Evolutionary conservation across 2,329 filamentous ascomycete genomes (phyloP).

Genomic region (Westerdykella sp.): DNA sequence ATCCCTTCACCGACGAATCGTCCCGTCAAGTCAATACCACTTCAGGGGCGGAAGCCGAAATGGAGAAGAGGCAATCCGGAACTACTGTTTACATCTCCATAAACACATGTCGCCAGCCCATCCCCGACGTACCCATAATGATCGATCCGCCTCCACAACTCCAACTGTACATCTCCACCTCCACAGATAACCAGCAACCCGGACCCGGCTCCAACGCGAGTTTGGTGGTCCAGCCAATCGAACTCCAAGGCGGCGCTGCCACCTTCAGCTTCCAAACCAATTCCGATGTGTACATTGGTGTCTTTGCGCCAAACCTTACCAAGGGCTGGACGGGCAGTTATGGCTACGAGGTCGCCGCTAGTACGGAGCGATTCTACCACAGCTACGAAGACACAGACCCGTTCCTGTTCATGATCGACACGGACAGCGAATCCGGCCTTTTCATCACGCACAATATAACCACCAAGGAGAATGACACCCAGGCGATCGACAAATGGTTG

Average conservation of each 20-base stretch:
- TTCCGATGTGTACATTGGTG: constrained; percentile 66
- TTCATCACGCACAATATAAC: constrained; percentile 73
- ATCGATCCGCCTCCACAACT: constrained; percentile 56
- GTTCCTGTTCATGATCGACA: constrained; percentile 74
- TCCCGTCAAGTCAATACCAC: not conserved
- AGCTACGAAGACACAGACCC: constrained; percentile 52
- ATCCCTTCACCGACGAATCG: constrained; percentile 7
- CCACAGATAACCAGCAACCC: constrained; percentile 56
- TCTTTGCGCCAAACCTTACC: constrained; percentile 63
- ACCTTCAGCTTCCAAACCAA: constrained; percentile 57
- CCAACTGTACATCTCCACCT: constrained; percentile 68
- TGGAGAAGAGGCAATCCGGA: constrained; percentile 22
- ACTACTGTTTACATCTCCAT: constrained; percentile 68
- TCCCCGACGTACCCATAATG: constrained; percentile 45
- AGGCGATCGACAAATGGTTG: constrained; percentile 52
- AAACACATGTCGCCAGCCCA: constrained; percentile 78
- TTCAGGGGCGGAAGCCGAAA: not conserved
- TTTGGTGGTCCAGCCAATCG: constrained; percentile 41
- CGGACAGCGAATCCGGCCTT: constrained; percentile 71
- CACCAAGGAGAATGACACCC: constrained; percentile 36
- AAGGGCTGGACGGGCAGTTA: constrained; percentile 57
- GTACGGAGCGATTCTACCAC: constrained; percentile 73
- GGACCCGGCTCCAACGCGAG: constrained; percentile 51
- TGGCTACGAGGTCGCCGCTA: constrained; percentile 75
- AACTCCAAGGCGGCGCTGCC: constrained; percentile 64